These are phyloP conservation scores for Rhizoclosmatium sp. DNA, from an alignment of 192 early-diverging fungal species.

Conservation along the genomic window DNA sequence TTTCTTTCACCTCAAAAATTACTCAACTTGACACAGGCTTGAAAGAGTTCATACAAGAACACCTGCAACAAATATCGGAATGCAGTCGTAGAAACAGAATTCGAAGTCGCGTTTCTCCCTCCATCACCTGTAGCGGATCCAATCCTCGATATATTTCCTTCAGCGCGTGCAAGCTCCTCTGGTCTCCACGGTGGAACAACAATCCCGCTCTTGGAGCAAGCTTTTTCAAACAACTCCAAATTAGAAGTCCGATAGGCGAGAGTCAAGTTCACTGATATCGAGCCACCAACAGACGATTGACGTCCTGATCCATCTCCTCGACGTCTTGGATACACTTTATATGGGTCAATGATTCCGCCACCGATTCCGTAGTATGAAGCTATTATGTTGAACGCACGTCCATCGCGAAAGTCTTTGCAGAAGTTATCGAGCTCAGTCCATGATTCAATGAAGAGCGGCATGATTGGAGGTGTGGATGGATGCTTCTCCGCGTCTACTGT, in stretches of 20 bases:
- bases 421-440: conserved; percentile 28
- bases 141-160: conserved; percentile 26
- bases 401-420: conserved; percentile 47
- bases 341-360: neutral
- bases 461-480: neutral
- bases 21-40: conserved; percentile 9
- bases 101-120: neutral
- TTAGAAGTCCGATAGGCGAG: conserved; percentile 27
- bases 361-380: conserved; percentile 41
- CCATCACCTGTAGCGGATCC: conserved; percentile 2
- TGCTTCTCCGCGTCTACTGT: too few relatives aligned
- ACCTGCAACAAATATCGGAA: conserved; percentile 22
- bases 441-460: conserved; percentile 19
- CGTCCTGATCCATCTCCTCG: neutral
- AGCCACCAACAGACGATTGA: neutral
- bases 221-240: conserved; percentile 23
- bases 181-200: conserved; percentile 18
- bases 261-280: neutral
- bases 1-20: neutral
- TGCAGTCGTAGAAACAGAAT: conserved; percentile 12
- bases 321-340: conserved; percentile 24
- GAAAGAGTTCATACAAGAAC: conserved; percentile 27
- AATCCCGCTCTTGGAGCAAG: conserved; percentile 4
- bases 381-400: conserved; percentile 40
- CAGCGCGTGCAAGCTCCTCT: conserved; percentile 25